Percentiles rank a stretch among this genome's conserved stretches.
These are phyloP conservation scores for Capronia coronata DNA, from an alignment of 2,329 filamentous ascomycete genomes.

Conservation along the genomic window DNA sequence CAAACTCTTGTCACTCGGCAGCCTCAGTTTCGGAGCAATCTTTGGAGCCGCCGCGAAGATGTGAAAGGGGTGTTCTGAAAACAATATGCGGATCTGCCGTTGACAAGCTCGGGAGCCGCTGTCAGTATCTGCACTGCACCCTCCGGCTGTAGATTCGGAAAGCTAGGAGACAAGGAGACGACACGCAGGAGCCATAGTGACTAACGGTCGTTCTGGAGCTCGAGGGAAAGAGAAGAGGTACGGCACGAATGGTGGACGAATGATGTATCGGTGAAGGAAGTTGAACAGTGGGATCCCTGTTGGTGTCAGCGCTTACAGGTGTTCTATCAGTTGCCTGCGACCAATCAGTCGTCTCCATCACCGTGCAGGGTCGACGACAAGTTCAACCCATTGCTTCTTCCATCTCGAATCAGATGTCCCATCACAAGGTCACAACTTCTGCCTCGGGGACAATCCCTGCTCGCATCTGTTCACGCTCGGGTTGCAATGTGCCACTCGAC, in stretches of 20 bases:
- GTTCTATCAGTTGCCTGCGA: background rate
- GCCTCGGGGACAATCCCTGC: background rate
- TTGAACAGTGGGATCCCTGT: constrained; percentile 3
- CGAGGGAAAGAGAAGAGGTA: background rate
- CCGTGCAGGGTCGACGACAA: background rate
- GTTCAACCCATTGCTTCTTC: background rate
- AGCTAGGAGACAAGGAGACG: background rate
- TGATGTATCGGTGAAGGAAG: background rate
- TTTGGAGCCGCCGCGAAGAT: background rate
- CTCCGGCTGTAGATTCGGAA: background rate
- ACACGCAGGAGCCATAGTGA: background rate
- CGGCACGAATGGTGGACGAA: background rate
- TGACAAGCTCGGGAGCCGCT: background rate
- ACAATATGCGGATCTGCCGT: background rate
- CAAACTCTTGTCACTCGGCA: background rate
- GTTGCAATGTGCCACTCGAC: background rate
- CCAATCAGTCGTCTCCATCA: constrained; percentile 7
- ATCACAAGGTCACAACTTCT: constrained; percentile 5
- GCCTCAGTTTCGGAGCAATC: background rate
- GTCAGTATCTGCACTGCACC: too few relatives aligned
- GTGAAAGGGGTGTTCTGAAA: background rate
- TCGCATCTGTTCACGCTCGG: background rate
- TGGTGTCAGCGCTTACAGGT: constrained; percentile 12
- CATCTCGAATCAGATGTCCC: constrained; percentile 11
- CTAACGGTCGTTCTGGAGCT: background rate